Evolutionary conservation across 768 basidiomycete genomes (phyloP).

Genomic region (Trametes punicea): DNA sequence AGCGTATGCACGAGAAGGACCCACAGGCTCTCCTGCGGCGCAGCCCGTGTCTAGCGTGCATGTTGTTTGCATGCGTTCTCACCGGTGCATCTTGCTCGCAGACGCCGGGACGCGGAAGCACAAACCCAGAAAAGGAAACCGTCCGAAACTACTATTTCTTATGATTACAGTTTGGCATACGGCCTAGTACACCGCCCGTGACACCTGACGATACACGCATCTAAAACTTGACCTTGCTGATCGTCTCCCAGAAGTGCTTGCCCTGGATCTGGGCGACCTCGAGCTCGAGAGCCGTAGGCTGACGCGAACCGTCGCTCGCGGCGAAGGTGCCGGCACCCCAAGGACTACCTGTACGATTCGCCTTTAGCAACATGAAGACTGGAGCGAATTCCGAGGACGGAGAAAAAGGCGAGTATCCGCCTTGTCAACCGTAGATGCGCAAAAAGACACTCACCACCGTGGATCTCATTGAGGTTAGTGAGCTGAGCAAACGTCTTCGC

Average conservation of each 20-base stretch:
- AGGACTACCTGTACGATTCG: slow-evolving; percentile 52
- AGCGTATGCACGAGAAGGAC: no score
- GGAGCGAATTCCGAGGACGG: not conserved
- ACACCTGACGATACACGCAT: not conserved
- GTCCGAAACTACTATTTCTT: not conserved
- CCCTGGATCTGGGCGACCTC: slow-evolving; percentile 48
- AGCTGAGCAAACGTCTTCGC: slow-evolving; percentile 38
- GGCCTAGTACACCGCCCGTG: slow-evolving; percentile 1
- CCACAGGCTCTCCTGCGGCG: no score
- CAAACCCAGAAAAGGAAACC: not conserved
- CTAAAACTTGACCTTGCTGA: slow-evolving; percentile 39
- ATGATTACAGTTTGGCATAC: not conserved
- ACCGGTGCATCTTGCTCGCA: no score
- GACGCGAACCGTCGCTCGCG: slow-evolving; percentile 52
- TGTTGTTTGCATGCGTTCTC: no score
- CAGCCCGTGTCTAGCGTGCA: no score
- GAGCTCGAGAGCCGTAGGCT: slow-evolving; percentile 39
- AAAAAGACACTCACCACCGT: slow-evolving; percentile 38
- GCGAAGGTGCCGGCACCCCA: slow-evolving; percentile 80
- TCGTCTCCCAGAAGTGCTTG: slow-evolving; percentile 44
- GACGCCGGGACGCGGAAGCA: no score
- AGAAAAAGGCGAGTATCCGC: not conserved
- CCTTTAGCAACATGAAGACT: not conserved
- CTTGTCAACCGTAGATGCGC: not conserved
- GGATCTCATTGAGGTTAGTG: slow-evolving; percentile 41